Evolutionary conservation across 2,329 filamentous ascomycete species (phyloP).

Genomic region (Botryotinia globosa): DNA sequence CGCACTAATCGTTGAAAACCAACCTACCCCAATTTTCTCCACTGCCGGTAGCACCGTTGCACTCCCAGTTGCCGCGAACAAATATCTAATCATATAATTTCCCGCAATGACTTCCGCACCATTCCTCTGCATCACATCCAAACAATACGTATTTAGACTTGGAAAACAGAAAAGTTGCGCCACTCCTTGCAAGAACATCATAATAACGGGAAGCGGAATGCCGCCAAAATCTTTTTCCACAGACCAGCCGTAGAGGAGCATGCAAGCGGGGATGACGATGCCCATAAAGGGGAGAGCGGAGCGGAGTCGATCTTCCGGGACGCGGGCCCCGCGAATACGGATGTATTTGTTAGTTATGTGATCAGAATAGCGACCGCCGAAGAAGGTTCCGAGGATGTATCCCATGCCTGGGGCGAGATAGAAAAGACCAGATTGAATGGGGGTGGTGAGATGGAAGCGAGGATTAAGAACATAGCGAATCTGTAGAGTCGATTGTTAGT

Average conservation of each 20-base stretch:
- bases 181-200: slow-evolving; percentile 72
- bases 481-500: neutral
- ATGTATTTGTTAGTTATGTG: slow-evolving; percentile 60
- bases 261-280: slow-evolving; percentile 56
- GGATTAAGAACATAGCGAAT: slow-evolving; percentile 74
- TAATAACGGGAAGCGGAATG: slow-evolving; percentile 62
- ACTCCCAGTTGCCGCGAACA: slow-evolving; percentile 69
- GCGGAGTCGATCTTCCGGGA: slow-evolving; percentile 67
- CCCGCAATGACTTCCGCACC: slow-evolving; percentile 74
- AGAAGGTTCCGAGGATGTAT: slow-evolving; percentile 66
- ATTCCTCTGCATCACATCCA: slow-evolving; percentile 73
- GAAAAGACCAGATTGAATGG: slow-evolving; percentile 67
- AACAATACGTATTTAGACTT: slow-evolving; percentile 73
- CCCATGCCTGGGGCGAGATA: slow-evolving; percentile 72
- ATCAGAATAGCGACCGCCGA: slow-evolving; percentile 72
- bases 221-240: slow-evolving; percentile 51
- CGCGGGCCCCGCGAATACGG: slow-evolving; percentile 55
- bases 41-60: slow-evolving; percentile 72
- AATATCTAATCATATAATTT: slow-evolving; percentile 75
- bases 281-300: slow-evolving; percentile 57
- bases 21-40: slow-evolving; percentile 73
- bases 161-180: slow-evolving; percentile 75
- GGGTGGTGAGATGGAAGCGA: slow-evolving; percentile 64
- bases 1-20: slow-evolving; percentile 72
- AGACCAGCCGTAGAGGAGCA: slow-evolving; percentile 67